A percentile compares a stretch with the other conserved stretches of the same genome.
Evolutionary conservation across 768 basidiomycete genomes (phyloP).

Genomic region (Scleroderma citrinum): DNA sequence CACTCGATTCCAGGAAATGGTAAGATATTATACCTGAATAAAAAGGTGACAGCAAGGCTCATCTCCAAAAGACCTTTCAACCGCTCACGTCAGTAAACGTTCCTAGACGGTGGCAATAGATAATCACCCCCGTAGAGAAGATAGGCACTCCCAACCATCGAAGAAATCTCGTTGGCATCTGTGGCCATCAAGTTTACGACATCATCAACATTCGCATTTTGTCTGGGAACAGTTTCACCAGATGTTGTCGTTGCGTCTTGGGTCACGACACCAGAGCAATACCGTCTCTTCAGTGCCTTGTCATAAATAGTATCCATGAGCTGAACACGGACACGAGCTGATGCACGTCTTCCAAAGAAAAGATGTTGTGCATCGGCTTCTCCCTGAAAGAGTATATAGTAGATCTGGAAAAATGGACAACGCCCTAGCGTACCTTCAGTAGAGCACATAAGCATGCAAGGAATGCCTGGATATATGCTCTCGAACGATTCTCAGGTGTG

Average conservation of each 20-base stretch:
- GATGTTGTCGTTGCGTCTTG: conserved; percentile 33
- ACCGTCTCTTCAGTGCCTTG: conserved; percentile 78
- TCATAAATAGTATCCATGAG: conserved; percentile 86
- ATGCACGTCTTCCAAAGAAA: conserved; percentile 73
- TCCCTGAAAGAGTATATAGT: conserved; percentile 28
- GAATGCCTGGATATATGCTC: conserved; percentile 75
- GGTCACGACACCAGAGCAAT: conserved; percentile 72
- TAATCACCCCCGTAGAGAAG: conserved; percentile 53
- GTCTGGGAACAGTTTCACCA: conserved; percentile 46
- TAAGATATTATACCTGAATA: conserved; percentile 3
- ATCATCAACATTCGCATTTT: conserved; percentile 76
- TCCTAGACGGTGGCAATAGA: not conserved
- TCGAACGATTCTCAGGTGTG: conserved; percentile 44
- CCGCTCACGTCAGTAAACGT: not conserved
- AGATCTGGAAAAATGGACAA: not conserved
- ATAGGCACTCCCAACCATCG: conserved; percentile 46
- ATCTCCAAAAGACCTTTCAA: conserved; percentile 65
- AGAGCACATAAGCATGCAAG: conserved; percentile 59
- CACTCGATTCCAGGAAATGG: not conserved
- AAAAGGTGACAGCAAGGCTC: conserved; percentile 42
- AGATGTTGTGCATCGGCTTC: conserved; percentile 70
- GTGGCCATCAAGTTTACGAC: conserved; percentile 83
- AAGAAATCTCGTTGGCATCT: conserved; percentile 54
- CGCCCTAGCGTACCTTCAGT: conserved; percentile 14
- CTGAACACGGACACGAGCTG: conserved; percentile 66